Evolutionary conservation across 2,329 filamentous ascomycete genomes (phyloP).

Genomic region (Trichophaea hybrida): DNA sequence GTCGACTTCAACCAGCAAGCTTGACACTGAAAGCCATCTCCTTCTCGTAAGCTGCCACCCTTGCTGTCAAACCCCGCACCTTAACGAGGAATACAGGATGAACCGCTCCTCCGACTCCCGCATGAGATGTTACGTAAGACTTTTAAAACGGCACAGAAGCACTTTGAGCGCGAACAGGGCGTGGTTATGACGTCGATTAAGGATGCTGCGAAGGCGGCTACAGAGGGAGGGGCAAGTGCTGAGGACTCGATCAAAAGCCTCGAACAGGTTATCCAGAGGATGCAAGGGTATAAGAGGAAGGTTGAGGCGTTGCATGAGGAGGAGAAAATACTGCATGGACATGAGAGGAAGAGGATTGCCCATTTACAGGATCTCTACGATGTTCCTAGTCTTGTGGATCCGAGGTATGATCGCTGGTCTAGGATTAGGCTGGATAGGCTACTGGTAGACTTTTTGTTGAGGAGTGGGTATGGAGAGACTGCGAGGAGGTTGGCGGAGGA

Average conservation of each 20-base stretch:
- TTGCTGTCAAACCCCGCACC: background rate
- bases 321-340: constrained; percentile 59
- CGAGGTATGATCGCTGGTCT: constrained; percentile 87
- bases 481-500: constrained; percentile 61
- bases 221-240: constrained; percentile 40
- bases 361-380: constrained; percentile 70
- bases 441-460: constrained; percentile 80
- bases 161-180: constrained; percentile 56
- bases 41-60: constrained; percentile 44
- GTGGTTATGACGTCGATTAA: constrained; percentile 47
- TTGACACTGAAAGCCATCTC: constrained; percentile 62
- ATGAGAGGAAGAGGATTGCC: constrained; percentile 59
- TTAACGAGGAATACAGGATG: constrained; percentile 46
- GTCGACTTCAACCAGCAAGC: constrained; percentile 41
- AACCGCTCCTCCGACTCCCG: constrained; percentile 82
- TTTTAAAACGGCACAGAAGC: constrained; percentile 70
- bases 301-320: constrained; percentile 63
- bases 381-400: constrained; percentile 71
- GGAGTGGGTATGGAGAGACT: constrained; percentile 66
- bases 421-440: constrained; percentile 66
- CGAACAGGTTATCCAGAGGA: constrained; percentile 70
- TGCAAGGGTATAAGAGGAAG: constrained; percentile 80
- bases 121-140: constrained; percentile 88
- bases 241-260: constrained; percentile 59
- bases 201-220: constrained; percentile 42